Conservation (phyloP, 2,329 filamentous ascomycete genomes). For the Lecanicillium sp. region DNA sequence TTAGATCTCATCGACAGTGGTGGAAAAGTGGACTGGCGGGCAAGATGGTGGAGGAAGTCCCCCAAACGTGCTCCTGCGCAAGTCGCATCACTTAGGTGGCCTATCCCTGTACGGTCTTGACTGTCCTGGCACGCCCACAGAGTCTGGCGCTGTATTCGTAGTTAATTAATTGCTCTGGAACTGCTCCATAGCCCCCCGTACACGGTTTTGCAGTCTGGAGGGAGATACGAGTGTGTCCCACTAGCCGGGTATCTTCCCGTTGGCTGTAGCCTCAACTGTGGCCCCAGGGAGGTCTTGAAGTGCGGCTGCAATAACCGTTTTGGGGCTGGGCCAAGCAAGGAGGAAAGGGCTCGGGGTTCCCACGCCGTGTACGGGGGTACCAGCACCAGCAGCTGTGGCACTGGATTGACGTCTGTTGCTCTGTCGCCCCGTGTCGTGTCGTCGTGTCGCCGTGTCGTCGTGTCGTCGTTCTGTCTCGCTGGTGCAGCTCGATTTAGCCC, state of each 20-base stretch:
- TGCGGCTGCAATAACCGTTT: conserved; percentile 10
- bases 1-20: conserved; percentile 9
- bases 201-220: conserved; percentile 1
- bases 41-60: conserved; percentile 5
- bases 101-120: neutral
- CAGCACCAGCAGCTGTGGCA: neutral
- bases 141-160: no score
- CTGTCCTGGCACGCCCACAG: no score
- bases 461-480: no score
- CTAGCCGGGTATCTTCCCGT: conserved; percentile 14
- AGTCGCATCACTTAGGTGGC: neutral
- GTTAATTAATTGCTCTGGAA: conserved; percentile 8
- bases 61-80: conserved; percentile 3
- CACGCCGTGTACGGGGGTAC: neutral
- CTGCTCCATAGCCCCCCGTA: conserved; percentile 8
- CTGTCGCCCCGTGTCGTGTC: no score
- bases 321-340: conserved; percentile 9
- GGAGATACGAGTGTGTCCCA: conserved; percentile 9
- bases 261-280: conserved; percentile 4
- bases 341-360: neutral
- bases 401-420: neutral
- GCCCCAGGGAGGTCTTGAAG: conserved; percentile 6
- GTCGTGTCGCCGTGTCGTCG: no score
- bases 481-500: no score
- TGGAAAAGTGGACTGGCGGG: conserved; percentile 4